These are phyloP conservation scores for Lactarius evosmus DNA, from an alignment of 768 basidiomycete genomes.

Conservation along the genomic window DNA sequence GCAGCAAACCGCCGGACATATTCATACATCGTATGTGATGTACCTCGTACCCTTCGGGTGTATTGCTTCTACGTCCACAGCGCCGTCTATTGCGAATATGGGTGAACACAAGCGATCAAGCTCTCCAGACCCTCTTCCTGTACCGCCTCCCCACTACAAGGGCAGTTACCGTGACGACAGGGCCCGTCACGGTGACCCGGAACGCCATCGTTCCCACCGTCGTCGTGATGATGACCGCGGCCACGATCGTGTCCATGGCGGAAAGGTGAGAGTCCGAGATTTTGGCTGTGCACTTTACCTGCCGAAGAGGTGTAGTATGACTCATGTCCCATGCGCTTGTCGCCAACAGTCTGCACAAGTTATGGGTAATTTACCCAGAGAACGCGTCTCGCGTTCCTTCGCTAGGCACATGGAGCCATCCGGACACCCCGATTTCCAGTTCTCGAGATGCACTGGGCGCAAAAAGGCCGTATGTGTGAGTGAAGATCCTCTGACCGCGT, in stretches of 20 bases:
- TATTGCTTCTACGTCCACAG: constrained; percentile 6
- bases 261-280: constrained; percentile 14
- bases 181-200: not conserved
- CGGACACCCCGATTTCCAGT: constrained; percentile 35
- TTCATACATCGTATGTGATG: constrained; percentile 16
- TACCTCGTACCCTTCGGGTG: not conserved
- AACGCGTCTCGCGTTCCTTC: constrained; percentile 2
- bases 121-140: constrained; percentile 23
- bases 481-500: not conserved
- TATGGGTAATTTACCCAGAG: not conserved
- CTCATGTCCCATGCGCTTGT: not conserved
- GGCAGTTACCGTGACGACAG: constrained; percentile 12
- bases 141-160: constrained; percentile 16
- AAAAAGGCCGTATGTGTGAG: constrained; percentile 43
- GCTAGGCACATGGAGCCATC: not conserved
- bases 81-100: constrained; percentile 17
- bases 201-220: constrained; percentile 21
- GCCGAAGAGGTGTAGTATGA: not conserved
- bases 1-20: constrained; percentile 22
- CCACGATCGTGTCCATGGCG: not conserved
- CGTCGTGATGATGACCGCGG: constrained; percentile 10
- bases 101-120: constrained; percentile 8
- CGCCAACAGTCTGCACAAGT: not conserved
- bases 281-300: not conserved
- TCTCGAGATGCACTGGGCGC: constrained; percentile 44